Percentiles rank a stretch among this genome's conserved stretches.
Conservation (phyloP, 306 rosid genomes). For the Casuarina glauca region DNA sequence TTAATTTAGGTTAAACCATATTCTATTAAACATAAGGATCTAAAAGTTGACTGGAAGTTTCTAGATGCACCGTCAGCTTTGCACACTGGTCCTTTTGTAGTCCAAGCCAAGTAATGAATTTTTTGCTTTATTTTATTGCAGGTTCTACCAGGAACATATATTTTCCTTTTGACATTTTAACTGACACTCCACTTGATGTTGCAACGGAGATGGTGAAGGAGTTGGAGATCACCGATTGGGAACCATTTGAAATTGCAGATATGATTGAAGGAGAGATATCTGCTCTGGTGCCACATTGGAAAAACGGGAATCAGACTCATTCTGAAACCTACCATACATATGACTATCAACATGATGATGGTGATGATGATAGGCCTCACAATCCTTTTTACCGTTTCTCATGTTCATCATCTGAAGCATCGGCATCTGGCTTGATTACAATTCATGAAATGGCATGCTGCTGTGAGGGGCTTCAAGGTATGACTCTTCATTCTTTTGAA, state of each 20-base stretch:
- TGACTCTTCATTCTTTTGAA: slow-evolving; percentile 15
- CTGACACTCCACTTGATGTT: slow-evolving; percentile 76
- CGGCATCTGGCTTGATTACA: slow-evolving; percentile 39
- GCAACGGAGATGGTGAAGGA: slow-evolving; percentile 93
- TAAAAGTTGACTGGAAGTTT: slow-evolving; percentile 11
- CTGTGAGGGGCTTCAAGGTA: slow-evolving; percentile 63
- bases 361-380: slow-evolving; percentile 35
- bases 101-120: slow-evolving; percentile 17
- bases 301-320: slow-evolving; percentile 28
- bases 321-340: slow-evolving; percentile 37
- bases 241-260: slow-evolving; percentile 75
- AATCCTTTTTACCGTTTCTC: slow-evolving; percentile 46
- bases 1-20: not conserved
- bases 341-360: slow-evolving; percentile 47
- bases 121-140: slow-evolving; percentile 36
- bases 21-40: slow-evolving; percentile 2
- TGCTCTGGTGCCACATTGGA: slow-evolving; percentile 58
- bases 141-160: slow-evolving; percentile 71
- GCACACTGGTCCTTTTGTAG: not conserved
- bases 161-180: slow-evolving; percentile 73
- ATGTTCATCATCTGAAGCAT: slow-evolving; percentile 58
- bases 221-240: slow-evolving; percentile 80
- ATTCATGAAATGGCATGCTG: slow-evolving; percentile 41
- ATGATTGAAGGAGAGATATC: slow-evolving; percentile 85
- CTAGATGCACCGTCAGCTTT: not conserved